These are phyloP conservation scores for Saccharomyces hybrid DNA, from an alignment of 1,139 yeast species.

Conservation along the genomic window DNA sequence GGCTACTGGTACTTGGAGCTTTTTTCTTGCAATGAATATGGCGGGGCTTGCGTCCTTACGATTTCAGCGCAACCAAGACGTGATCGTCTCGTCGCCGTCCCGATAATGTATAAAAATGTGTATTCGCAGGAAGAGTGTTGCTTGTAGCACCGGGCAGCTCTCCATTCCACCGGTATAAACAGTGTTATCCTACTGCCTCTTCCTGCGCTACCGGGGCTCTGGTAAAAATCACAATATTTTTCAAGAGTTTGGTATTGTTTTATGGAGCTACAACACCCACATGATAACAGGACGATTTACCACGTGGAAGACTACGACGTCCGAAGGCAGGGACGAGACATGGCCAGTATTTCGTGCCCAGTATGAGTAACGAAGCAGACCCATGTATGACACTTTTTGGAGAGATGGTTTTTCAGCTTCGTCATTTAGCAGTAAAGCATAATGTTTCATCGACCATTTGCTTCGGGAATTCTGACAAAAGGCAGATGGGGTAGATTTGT, in stretches of 20 bases:
- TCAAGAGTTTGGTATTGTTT: neutral
- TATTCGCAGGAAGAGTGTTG: neutral
- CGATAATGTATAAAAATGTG: neutral
- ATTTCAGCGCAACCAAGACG: neutral
- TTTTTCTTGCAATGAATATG: neutral
- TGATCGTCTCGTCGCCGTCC: neutral
- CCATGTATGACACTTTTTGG: neutral
- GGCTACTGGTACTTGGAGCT: neutral
- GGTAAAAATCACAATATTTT: neutral
- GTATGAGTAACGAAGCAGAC: neutral
- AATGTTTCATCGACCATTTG: neutral
- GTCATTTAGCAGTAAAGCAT: neutral
- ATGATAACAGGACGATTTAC: neutral
- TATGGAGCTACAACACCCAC: neutral
- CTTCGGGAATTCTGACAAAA: neutral
- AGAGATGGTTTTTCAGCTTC: neutral
- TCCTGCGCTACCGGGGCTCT: neutral
- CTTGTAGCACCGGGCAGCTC: neutral
- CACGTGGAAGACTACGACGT: neutral
- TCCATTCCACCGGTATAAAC: neutral
- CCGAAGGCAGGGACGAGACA: neutral
- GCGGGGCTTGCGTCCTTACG: neutral
- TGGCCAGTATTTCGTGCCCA: neutral
- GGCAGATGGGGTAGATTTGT: no score
- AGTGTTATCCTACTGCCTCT: neutral